Percentiles rank a stretch among this genome's conserved stretches.
Evolutionary conservation across 768 basidiomycete genomes (phyloP).

Genomic region (Rhodotorula toruloides): DNA sequence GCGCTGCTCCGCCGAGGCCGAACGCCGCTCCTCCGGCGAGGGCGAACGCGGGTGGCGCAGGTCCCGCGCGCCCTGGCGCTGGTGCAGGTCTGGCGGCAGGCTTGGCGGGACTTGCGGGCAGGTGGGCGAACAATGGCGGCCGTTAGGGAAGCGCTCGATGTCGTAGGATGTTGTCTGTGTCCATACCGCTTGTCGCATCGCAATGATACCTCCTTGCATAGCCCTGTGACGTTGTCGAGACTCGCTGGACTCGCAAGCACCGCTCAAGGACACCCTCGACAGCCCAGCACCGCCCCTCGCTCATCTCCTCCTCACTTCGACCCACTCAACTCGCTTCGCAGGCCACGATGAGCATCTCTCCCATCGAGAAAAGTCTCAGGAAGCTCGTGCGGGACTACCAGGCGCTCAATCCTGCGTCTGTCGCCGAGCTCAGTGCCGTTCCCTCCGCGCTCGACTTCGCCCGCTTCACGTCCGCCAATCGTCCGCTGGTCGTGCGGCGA

Average conservation of each 20-base stretch:
- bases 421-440: conserved; percentile 16
- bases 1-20: no score
- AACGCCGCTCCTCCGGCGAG: no score
- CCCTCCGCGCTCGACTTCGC: conserved; percentile 26
- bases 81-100: neutral
- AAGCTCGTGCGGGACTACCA: conserved; percentile 19
- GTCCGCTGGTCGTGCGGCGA: conserved; percentile 25
- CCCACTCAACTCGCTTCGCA: neutral
- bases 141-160: neutral
- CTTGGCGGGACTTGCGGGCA: neutral
- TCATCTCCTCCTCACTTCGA: neutral
- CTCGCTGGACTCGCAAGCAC: neutral
- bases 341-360: neutral
- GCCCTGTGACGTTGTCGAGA: neutral
- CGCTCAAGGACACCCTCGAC: neutral
- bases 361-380: conserved; percentile 4
- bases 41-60: no score
- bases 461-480: conserved; percentile 27
- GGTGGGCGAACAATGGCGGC: neutral
- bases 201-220: neutral
- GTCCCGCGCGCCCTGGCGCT: no score
- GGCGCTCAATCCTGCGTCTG: conserved; percentile 14
- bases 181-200: neutral
- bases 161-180: neutral
- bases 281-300: neutral